Conservation (phyloP, 176 grass and related monocot genomes). For the Pharus latifolius region DNA sequence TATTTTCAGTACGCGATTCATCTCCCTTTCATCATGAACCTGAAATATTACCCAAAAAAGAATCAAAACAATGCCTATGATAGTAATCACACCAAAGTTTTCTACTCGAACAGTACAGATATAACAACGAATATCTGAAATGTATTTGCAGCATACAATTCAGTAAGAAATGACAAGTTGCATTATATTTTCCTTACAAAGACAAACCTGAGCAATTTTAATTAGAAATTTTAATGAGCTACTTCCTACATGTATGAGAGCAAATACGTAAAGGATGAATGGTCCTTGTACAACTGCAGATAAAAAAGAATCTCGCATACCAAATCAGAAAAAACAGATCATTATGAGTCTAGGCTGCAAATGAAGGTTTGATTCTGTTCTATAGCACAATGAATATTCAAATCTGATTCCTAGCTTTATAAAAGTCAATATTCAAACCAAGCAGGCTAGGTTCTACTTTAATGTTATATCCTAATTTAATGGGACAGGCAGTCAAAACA, state of each 20-base stretch:
- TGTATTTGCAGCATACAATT: neutral
- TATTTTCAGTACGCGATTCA: slow-evolving; percentile 62
- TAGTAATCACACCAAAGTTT: neutral
- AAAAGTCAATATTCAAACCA: neutral
- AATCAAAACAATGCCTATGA: neutral
- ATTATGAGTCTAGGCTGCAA: neutral
- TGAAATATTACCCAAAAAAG: slow-evolving; percentile 13
- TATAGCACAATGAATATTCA: neutral
- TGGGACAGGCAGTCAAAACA: neutral
- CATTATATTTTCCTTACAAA: neutral
- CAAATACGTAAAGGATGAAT: neutral
- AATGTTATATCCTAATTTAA: neutral
- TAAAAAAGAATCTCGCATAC: neutral
- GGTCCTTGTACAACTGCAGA: neutral
- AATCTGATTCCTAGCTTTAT: neutral
- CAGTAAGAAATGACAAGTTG: neutral
- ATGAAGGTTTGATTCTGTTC: neutral
- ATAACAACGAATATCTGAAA: neutral
- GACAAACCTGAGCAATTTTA: neutral
- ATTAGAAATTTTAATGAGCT: neutral
- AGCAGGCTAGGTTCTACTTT: neutral
- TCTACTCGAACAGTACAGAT: neutral
- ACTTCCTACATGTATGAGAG: neutral
- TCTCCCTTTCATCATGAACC: slow-evolving; percentile 90
- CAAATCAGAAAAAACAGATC: neutral